These are phyloP conservation scores for Pisolithus orientalis DNA, from an alignment of 768 basidiomycete genomes.

Conservation along the genomic window DNA sequence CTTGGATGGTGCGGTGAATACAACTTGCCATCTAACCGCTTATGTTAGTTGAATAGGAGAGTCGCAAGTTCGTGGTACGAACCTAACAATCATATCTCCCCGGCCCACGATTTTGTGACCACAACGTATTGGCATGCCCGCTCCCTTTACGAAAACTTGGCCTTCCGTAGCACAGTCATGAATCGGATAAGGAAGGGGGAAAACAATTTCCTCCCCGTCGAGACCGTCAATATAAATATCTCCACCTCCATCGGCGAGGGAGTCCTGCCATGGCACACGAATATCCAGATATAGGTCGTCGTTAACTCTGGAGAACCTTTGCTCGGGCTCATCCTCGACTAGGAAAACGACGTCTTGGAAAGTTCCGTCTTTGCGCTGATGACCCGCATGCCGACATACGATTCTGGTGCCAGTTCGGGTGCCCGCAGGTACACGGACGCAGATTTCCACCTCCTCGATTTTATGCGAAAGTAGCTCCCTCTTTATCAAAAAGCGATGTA, in stretches of 20 bases:
- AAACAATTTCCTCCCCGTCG: slow-evolving; percentile 46
- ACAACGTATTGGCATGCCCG: slow-evolving; percentile 66
- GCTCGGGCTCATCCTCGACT: slow-evolving; percentile 52
- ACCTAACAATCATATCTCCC: slow-evolving; percentile 63
- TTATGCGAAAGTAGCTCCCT: slow-evolving; percentile 45
- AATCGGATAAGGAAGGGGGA: slow-evolving; percentile 49
- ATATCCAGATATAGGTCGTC: slow-evolving; percentile 53
- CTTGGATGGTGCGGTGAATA: slow-evolving; percentile 26
- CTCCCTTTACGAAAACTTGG: slow-evolving; percentile 44
- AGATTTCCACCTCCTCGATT: slow-evolving; percentile 50
- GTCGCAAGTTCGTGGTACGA: background rate
- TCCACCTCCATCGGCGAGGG: slow-evolving; percentile 40
- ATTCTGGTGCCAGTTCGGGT: slow-evolving; percentile 57
- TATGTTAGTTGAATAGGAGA: background rate
- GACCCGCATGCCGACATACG: slow-evolving; percentile 57
- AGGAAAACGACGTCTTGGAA: slow-evolving; percentile 66
- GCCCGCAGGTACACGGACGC: slow-evolving; percentile 55
- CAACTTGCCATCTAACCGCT: slow-evolving; percentile 24
- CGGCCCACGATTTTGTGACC: slow-evolving; percentile 46
- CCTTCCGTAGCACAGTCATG: slow-evolving; percentile 44
- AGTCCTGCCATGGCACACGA: slow-evolving; percentile 51
- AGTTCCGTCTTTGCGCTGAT: slow-evolving; percentile 49
- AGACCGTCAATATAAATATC: slow-evolving; percentile 49
- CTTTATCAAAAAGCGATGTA: slow-evolving; percentile 53
- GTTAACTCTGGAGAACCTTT: slow-evolving; percentile 48